These are phyloP conservation scores for Tylopilus vinaceipallidus DNA, from an alignment of 768 basidiomycete genomes.

Conservation along the genomic window DNA sequence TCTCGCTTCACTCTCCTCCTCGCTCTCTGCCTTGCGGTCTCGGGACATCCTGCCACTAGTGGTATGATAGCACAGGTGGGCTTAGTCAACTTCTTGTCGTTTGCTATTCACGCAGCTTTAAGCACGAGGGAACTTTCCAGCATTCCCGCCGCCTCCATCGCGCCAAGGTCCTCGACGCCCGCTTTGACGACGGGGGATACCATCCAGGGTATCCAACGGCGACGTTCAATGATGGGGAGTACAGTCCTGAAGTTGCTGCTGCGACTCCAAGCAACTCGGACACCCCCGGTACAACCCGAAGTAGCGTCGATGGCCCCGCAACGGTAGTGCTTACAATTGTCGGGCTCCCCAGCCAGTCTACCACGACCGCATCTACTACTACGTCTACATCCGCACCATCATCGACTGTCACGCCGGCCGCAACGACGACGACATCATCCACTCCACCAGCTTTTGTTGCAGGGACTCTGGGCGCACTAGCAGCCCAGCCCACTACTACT, in stretches of 20 bases:
- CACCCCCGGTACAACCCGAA: not conserved
- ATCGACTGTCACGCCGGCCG: not conserved
- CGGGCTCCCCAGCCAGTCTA: not conserved
- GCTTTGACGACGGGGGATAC: slow-evolving; percentile 21
- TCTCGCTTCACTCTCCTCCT: slow-evolving; percentile 30
- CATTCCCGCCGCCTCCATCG: slow-evolving; percentile 18
- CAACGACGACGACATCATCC: not conserved
- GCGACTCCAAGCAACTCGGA: not conserved
- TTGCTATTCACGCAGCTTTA: slow-evolving; percentile 2
- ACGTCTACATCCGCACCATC: not conserved
- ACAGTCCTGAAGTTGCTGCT: not conserved
- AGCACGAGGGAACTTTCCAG: slow-evolving; percentile 7
- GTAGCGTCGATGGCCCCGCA: too few species aligned
- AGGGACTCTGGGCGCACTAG: slow-evolving; percentile 2
- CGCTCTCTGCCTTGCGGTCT: slow-evolving; percentile 25
- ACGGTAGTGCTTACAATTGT: too few species aligned
- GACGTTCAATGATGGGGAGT: slow-evolving; percentile 2
- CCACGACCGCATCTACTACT: not conserved
- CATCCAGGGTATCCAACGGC: slow-evolving; percentile 22
- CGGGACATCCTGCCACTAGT: slow-evolving; percentile 12
- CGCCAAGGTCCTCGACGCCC: slow-evolving; percentile 6
- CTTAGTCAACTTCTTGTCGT: not conserved
- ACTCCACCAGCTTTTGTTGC: not conserved
- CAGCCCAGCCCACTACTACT: not conserved
- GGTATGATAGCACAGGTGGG: slow-evolving; percentile 11